Percentiles rank a stretch among this genome's conserved stretches.
These are phyloP conservation scores for Bruguiera parviflora DNA, from an alignment of 345 rosid species.

Conservation along the genomic window DNA sequence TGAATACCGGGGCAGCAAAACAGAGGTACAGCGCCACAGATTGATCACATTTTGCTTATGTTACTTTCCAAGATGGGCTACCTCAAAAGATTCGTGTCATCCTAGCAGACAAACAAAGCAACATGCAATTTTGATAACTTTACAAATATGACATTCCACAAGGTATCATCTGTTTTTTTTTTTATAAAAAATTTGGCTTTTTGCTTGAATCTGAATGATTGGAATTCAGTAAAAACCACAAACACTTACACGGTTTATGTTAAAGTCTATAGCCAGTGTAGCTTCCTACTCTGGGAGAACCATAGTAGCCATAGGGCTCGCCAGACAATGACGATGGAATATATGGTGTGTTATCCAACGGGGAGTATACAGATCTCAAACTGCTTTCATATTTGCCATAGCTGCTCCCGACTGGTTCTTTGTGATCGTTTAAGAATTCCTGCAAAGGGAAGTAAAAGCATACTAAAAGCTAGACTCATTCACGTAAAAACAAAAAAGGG, in stretches of 20 bases:
- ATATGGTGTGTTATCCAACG: conserved; percentile 25
- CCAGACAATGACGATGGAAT: conserved; percentile 27
- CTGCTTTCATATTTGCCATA: conserved; percentile 36
- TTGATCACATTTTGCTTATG: too few species aligned
- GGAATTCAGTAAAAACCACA: not conserved
- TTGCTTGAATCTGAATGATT: not conserved
- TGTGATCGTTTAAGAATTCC: conserved; percentile 44
- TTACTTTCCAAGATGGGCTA: too few species aligned
- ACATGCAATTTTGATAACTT: not conserved
- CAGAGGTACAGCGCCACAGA: too few species aligned
- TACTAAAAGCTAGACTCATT: too few species aligned
- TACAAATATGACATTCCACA: not conserved
- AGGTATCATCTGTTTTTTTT: not conserved
- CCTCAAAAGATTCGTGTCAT: too few species aligned
- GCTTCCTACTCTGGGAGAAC: conserved; percentile 17
- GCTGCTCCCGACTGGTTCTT: conserved; percentile 34
- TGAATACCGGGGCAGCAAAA: too few species aligned
- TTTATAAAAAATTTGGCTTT: not conserved
- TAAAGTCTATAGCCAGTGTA: conserved; percentile 1
- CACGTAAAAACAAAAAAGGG: too few species aligned
- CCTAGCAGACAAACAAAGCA: not conserved
- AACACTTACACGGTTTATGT: not conserved
- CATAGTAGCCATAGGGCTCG: conserved; percentile 29
- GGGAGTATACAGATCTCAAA: conserved; percentile 33
- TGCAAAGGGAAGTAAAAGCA: conserved; percentile 14